Conservation (phyloP, 202 grass and related monocot species). For the Sporobolus alterniflorus region DNA sequence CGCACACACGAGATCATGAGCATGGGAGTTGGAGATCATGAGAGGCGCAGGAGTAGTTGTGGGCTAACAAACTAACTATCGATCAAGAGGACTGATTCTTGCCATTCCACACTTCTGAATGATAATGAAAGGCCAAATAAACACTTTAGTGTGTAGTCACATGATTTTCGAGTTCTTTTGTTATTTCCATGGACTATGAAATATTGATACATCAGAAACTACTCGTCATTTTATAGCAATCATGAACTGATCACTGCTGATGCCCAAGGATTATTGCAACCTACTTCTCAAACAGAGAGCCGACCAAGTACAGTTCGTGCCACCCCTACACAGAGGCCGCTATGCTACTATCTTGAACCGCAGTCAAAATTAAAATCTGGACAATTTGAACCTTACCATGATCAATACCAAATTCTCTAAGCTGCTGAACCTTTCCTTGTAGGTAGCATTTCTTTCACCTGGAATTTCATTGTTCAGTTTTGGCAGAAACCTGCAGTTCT, state of each 20-base stretch:
- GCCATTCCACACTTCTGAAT: neutral
- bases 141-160: neutral
- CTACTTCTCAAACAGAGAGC: neutral
- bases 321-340: neutral
- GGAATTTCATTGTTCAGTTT: conserved; percentile 91
- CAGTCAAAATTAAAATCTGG: neutral
- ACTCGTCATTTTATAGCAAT: neutral
- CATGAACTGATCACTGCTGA: neutral
- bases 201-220: neutral
- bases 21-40: too few species aligned
- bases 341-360: conserved; percentile 5
- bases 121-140: neutral
- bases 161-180: neutral
- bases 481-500: conserved; percentile 92
- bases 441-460: conserved; percentile 73
- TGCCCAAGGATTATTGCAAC: neutral
- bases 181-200: neutral
- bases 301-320: neutral
- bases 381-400: conserved; percentile 60
- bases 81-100: too few species aligned
- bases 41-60: too few species aligned
- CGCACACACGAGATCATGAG: too few species aligned
- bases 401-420: conserved; percentile 90
- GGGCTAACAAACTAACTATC: too few species aligned
- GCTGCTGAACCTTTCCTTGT: conserved; percentile 92